Percentiles rank a stretch among this genome's conserved stretches.
Conservation (phyloP, 495 filamentous ascomycete genomes). For the Aspergillus cavernicola region DNA sequence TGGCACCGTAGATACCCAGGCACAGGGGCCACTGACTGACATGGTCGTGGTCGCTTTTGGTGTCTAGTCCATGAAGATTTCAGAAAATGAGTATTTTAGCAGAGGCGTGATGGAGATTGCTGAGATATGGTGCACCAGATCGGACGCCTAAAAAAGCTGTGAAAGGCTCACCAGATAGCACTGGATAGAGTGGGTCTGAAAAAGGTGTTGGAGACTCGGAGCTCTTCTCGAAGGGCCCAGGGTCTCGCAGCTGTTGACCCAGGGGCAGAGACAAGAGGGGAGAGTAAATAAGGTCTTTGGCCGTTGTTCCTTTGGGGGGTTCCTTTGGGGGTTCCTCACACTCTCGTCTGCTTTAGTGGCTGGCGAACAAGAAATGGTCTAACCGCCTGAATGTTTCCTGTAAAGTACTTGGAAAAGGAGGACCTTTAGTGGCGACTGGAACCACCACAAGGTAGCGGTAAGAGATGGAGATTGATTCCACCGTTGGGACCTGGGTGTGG, state of each 20-base stretch:
- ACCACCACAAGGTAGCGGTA: constrained; percentile 19
- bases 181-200: constrained; percentile 34
- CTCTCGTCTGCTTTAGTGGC: background rate
- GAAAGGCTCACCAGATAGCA: constrained; percentile 18
- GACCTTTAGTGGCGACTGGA: constrained; percentile 15
- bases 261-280: constrained; percentile 1
- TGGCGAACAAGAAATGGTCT: constrained; percentile 5
- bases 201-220: constrained; percentile 21
- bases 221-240: constrained; percentile 29
- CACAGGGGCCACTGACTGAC: constrained; percentile 43
- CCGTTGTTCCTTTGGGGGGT: background rate
- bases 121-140: background rate
- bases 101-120: background rate
- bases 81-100: background rate
- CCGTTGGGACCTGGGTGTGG: constrained; percentile 21
- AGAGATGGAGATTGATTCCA: constrained; percentile 23
- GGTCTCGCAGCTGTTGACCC: constrained; percentile 17
- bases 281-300: constrained; percentile 8
- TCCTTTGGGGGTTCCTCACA: background rate
- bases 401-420: constrained; percentile 17
- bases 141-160: constrained; percentile 4
- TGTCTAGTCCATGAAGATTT: constrained; percentile 20
- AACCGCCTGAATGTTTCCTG: constrained; percentile 8
- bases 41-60: constrained; percentile 27
- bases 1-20: constrained; percentile 39